Conservation (phyloP, 2,329 filamentous ascomycete species). For the Exophiala sideris region DNA sequence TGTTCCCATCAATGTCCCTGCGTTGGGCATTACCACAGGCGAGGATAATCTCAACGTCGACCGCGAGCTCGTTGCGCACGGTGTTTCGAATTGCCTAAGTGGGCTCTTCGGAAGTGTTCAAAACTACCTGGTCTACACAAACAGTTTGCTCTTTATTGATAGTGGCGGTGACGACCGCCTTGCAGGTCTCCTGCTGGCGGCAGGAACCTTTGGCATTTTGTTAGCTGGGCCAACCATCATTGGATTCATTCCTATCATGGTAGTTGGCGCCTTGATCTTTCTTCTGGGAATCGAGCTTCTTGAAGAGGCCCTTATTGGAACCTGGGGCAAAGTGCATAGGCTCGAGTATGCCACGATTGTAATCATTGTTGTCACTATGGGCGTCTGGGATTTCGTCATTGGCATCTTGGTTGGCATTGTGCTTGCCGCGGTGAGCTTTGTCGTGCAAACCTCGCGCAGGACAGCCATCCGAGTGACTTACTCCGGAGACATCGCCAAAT, state of each 20-base stretch:
- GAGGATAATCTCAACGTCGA: slow-evolving; percentile 92
- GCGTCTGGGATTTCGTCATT: slow-evolving; percentile 91
- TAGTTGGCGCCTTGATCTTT: slow-evolving; percentile 93
- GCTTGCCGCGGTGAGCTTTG: slow-evolving; percentile 83
- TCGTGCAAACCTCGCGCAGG: slow-evolving; percentile 85
- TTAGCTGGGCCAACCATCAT: slow-evolving; percentile 82
- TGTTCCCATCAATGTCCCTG: slow-evolving; percentile 96
- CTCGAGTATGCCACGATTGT: slow-evolving; percentile 87
- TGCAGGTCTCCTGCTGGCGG: slow-evolving; percentile 79
- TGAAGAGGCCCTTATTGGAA: slow-evolving; percentile 81
- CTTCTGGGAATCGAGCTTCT: slow-evolving; percentile 90
- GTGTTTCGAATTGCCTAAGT: slow-evolving; percentile 86
- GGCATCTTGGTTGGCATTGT: slow-evolving; percentile 91
- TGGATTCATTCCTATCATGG: slow-evolving; percentile 93
- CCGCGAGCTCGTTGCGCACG: slow-evolving; percentile 86
- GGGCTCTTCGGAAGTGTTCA: slow-evolving; percentile 82
- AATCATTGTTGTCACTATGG: slow-evolving; percentile 91
- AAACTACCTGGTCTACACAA: slow-evolving; percentile 97
- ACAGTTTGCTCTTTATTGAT: slow-evolving; percentile 93
- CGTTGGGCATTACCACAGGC: slow-evolving; percentile 81
- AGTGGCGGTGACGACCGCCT: slow-evolving; percentile 84
- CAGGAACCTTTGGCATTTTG: slow-evolving; percentile 76
- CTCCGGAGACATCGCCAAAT: slow-evolving; percentile 81
- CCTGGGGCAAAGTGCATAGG: slow-evolving; percentile 79
- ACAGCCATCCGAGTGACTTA: slow-evolving; percentile 89